These are phyloP conservation scores for Leccinellum albellum DNA, from an alignment of 768 basidiomycete genomes.

Conservation along the genomic window DNA sequence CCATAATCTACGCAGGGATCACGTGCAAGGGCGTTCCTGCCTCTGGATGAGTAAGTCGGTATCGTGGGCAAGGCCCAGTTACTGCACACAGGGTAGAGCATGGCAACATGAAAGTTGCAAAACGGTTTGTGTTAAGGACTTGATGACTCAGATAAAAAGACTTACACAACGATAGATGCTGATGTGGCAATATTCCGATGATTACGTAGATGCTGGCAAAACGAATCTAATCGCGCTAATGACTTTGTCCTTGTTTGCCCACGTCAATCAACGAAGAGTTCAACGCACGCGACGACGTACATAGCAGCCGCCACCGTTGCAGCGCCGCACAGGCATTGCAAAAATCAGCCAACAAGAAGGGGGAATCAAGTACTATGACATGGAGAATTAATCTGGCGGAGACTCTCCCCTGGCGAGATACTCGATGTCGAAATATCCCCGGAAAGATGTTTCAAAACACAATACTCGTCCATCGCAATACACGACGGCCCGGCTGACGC, in stretches of 20 bases:
- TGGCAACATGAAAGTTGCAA: not conserved
- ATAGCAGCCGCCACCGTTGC: not conserved
- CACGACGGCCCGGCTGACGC: not conserved
- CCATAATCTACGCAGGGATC: not conserved
- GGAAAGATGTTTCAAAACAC: not conserved
- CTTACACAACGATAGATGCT: no score
- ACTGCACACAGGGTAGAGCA: not conserved
- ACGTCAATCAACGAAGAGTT: not conserved
- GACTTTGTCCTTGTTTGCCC: constrained; percentile 2
- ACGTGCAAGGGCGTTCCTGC: not conserved
- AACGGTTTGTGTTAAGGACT: not conserved
- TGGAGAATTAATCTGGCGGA: not conserved
- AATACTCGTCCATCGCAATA: constrained; percentile 13
- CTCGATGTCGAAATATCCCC: not conserved
- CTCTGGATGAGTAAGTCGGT: not conserved
- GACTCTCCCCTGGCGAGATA: not conserved
- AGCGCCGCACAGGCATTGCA: not conserved
- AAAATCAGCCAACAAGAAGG: not conserved
- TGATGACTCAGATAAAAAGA: no score
- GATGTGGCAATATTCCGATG: no score
- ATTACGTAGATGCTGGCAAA: not conserved
- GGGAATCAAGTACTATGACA: not conserved
- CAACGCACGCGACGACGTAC: not conserved
- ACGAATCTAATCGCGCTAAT: not conserved
- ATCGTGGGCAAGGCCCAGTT: no score